Base-by-base conservation (phyloP, 768 basidiomycete species). In the Mycena venus region DNA sequence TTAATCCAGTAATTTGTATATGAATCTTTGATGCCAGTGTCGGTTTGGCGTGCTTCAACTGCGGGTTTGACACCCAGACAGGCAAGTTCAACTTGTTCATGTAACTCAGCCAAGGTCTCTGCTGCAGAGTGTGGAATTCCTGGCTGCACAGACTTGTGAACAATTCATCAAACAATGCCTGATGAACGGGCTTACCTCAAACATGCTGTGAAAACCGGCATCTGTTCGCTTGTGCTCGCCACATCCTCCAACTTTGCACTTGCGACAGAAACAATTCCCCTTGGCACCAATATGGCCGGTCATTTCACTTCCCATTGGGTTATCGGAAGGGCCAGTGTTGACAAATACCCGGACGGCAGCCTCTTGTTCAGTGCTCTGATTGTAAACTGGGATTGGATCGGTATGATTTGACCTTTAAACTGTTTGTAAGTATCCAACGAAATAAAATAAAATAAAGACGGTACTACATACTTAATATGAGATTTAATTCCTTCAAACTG, bases 1-100 rank as follows among this genome's bases (percentile, higher is more conserved):
- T 85, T 79, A 70, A 87, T 86, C 84, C 84, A 87, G 47, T 79
- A 68, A 68, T 86, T 82, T 0, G 85, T 82, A 61, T 82, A 82
- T 19, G 70, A 49, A 73, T 88, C 87, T 68, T 88, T 86, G 27
- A 86, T 69, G 11, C n/a, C n/a, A n/a, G n/a, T n/a, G n/a, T n/a
- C n/a, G n/a, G n/a, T n/a, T n/a, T n/a, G n/a, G n/a, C n/a, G 25
- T 6, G 79, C 74, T 3, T 77, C 70, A 0, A 88, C 82, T 1
- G 32, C 68, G 0, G 79, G 61, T 19, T 81, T 75, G 27, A 84
- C 78, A 31, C 86, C 83, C 6, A 72, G 56, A 65, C 82, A 84
- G 10, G 86, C 85, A 1, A 68, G 6, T 31, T 72, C 11, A 12
- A 87, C 61, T 70, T 88, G 86, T 0, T 61, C 40, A 31, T 83